These are phyloP conservation scores for Pythium brachiatum DNA, from an alignment of 352 stramenopile species.

Conservation along the genomic window DNA sequence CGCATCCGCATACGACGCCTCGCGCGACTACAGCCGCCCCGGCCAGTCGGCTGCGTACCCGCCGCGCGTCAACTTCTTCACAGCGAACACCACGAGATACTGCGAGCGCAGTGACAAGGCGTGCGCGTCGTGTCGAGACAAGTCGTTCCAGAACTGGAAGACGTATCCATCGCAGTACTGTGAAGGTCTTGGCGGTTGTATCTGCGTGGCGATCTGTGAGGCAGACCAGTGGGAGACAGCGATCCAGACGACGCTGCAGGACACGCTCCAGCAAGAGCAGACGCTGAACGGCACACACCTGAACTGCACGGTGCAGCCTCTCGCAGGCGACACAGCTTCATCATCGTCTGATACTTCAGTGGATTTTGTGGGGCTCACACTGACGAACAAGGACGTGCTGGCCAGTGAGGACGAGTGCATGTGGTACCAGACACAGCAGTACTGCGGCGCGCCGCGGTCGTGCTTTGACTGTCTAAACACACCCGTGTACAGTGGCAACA, in stretches of 20 bases:
- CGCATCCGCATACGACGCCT: constrained; percentile 41
- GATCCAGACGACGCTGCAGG: constrained; percentile 34
- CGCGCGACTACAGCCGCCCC: constrained; percentile 46
- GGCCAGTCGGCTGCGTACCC: constrained; percentile 34
- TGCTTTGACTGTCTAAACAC: constrained; percentile 57
- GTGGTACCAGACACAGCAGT: constrained; percentile 65
- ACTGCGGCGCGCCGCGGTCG: constrained; percentile 37
- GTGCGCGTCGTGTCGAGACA: constrained; percentile 37
- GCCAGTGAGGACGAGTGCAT: constrained; percentile 42
- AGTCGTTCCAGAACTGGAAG: constrained; percentile 30
- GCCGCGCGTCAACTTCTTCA: constrained; percentile 65
- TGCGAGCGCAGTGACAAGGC: constrained; percentile 37
- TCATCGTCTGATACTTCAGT: background rate
- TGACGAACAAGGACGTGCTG: constrained; percentile 33
- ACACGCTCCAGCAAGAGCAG: constrained; percentile 19
- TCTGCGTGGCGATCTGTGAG: constrained; percentile 60
- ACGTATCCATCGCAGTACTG: constrained; percentile 55
- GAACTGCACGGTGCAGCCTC: constrained; percentile 1
- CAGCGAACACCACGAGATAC: constrained; percentile 49
- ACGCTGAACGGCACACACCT: constrained; percentile 12
- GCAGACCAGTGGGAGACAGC: constrained; percentile 35
- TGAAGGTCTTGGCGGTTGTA: constrained; percentile 32
- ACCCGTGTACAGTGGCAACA: constrained; percentile 21
- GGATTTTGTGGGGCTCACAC: constrained; percentile 18
- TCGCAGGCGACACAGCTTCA: background rate